Evolutionary conservation across 371 early-diverging fungal species (phyloP).

Genomic region (Mortierella sp.): DNA sequence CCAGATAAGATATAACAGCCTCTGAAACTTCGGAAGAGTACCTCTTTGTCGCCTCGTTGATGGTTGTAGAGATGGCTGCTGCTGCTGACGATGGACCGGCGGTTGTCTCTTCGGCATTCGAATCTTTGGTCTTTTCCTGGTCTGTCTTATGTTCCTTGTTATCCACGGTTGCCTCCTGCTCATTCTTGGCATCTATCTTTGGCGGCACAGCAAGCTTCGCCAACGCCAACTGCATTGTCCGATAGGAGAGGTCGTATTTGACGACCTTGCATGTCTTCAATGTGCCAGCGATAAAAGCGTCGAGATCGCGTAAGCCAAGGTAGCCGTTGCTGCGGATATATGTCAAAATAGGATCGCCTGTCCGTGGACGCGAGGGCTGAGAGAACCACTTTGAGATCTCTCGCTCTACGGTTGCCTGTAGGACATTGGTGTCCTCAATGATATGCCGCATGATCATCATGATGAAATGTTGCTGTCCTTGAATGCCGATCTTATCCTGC

Average conservation of each 20-base stretch:
- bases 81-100: neutral
- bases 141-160: neutral
- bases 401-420: slow-evolving; percentile 77
- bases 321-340: slow-evolving; percentile 79
- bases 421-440: slow-evolving; percentile 76
- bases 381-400: slow-evolving; percentile 81
- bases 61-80: slow-evolving; percentile 6
- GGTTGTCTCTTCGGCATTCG: slow-evolving; percentile 7
- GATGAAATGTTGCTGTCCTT: slow-evolving; percentile 77
- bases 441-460: slow-evolving; percentile 89
- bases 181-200: slow-evolving; percentile 70
- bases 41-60: slow-evolving; percentile 40
- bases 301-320: slow-evolving; percentile 79
- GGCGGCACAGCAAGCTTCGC: slow-evolving; percentile 13
- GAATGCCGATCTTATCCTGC: slow-evolving; percentile 64
- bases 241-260: slow-evolving; percentile 66
- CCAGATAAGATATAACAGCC: slow-evolving; percentile 57
- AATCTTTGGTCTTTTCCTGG: slow-evolving; percentile 46
- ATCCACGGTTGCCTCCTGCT: slow-evolving; percentile 33
- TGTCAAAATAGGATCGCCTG: slow-evolving; percentile 74
- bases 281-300: slow-evolving; percentile 75
- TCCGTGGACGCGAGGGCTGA: slow-evolving; percentile 69
- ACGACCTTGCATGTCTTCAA: slow-evolving; percentile 72
- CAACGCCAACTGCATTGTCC: slow-evolving; percentile 64
- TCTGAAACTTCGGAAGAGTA: slow-evolving; percentile 58